Evolutionary conservation across 148 eudicot species (phyloP).

Genomic region (Chenopodium album): DNA sequence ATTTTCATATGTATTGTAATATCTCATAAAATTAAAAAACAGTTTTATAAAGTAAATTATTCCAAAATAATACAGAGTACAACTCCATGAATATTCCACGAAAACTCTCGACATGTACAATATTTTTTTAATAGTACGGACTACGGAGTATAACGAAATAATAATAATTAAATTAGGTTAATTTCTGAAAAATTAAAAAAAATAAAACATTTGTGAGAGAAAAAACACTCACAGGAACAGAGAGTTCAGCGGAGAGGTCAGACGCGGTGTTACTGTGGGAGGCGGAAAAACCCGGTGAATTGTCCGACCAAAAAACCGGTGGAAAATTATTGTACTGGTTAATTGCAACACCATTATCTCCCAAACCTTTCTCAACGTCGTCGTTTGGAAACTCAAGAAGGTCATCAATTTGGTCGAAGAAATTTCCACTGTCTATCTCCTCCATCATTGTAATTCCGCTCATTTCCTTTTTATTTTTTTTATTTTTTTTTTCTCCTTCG

Average conservation of each 20-base stretch:
- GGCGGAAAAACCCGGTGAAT: constrained; percentile 41
- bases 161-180: no score
- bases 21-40: no score
- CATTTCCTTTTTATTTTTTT: constrained; percentile 11
- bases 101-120: no score
- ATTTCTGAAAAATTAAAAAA: no score
- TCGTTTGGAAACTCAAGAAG: constrained; percentile 66
- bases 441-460: constrained; percentile 41
- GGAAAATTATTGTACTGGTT: constrained; percentile 23
- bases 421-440: constrained; percentile 54
- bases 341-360: constrained; percentile 1
- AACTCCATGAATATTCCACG: no score
- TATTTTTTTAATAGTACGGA: no score
- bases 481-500: neutral
- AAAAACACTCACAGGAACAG: constrained; percentile 67
- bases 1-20: no score
- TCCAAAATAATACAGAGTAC: no score
- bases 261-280: constrained; percentile 36
- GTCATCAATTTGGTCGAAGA: constrained; percentile 66
- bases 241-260: constrained; percentile 66
- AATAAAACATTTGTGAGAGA: no score
- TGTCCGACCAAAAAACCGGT: constrained; percentile 42
- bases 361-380: constrained; percentile 33
- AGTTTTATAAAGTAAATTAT: no score
- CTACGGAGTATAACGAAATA: no score